phyloP scores from a whole-genome alignment of 768 basidiomycete species.

The Pholiota microspora region DNA sequence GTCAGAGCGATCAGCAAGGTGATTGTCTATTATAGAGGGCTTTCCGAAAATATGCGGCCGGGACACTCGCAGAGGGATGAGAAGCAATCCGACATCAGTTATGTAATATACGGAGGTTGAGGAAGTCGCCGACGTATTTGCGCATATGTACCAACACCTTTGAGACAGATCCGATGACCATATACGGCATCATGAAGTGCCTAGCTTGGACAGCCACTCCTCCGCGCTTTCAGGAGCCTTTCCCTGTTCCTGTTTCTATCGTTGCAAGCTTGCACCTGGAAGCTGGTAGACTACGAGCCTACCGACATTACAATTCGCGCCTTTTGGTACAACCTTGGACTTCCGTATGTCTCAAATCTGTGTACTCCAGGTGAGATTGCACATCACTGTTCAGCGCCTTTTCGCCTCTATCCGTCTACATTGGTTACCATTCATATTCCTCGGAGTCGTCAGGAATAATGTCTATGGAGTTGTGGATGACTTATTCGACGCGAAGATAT shows the following conservation, averaged over 20 bases:
- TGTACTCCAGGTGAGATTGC: not conserved
- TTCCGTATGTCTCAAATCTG: too few relatives aligned
- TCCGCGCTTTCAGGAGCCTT: slow-evolving; percentile 37
- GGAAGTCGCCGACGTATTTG: slow-evolving; percentile 12
- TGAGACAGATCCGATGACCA: slow-evolving; percentile 17
- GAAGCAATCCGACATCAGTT: slow-evolving; percentile 1
- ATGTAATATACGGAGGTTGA: slow-evolving; percentile 15
- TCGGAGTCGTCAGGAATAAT: too few relatives aligned
- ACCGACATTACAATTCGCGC: too few relatives aligned
- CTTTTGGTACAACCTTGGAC: too few relatives aligned
- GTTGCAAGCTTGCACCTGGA: too few relatives aligned
- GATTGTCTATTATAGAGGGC: not conserved
- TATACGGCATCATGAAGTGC: slow-evolving; percentile 24
- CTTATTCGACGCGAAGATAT: slow-evolving; percentile 3
- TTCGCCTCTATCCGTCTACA: not conserved
- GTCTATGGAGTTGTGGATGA: slow-evolving; percentile 3
- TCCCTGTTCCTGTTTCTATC: slow-evolving; percentile 20
- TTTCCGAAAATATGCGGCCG: not conserved
- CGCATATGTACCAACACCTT: slow-evolving; percentile 9
- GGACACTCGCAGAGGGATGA: not conserved
- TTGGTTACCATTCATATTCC: not conserved
- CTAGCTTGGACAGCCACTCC: slow-evolving; percentile 31
- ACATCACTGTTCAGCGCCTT: not conserved
- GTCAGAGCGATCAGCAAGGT: slow-evolving; percentile 6
- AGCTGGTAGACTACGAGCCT: too few relatives aligned